Evolutionary conservation across 371 early-diverging fungal species (phyloP), one percentile per base, ranked within the genome.

Genomic region (Mortierella sp.): DNA sequence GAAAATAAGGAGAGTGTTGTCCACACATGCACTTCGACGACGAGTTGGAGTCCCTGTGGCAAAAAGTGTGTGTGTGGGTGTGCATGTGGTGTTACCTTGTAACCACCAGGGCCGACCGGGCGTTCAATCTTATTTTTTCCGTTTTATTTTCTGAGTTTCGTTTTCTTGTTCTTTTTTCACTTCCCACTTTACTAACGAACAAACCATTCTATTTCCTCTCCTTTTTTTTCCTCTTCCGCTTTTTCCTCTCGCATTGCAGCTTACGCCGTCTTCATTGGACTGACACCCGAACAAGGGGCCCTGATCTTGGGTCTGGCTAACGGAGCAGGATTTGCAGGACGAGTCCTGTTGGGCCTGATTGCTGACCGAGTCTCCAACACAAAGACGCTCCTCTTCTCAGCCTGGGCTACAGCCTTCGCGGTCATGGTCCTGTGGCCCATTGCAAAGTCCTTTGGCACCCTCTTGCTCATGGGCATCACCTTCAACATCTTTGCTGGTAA

Each of bases 241-340:
- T 34, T 11, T 48, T 10, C 28, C 37, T 10, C 28, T 8, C 24
- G 6, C 16, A 46, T 40, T 13, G 26, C 43, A 86, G 86, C 78
- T 6, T 88, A 86, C 51, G 83, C 86, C 19, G 73, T 75, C 24
- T 75, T 77, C 28, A 79, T 76, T 11, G 91, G 90, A n/a, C 73
- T 89, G n/a, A 77, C 90, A 0, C 40, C 71, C 5, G 72, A 75
- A 4, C 83, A 89, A 37, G 92, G 90, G 13, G 90, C 91, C 31
- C 74, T 89, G 28, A 88, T 93, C 26, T 67, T 93, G 5, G 90
- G 90, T n/a, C 72, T 91, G 69, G 85, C 91, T 64, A 93, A 92
- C 64, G 91, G 88, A 51, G 89, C 90, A 8, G 90, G 92, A 4
- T 91, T 90, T 26, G 78, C 91, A 2, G 90, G 92, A 6, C 82